Base-by-base conservation (phyloP, 148 eudicot species). In the Agrostemma githago region DNA sequence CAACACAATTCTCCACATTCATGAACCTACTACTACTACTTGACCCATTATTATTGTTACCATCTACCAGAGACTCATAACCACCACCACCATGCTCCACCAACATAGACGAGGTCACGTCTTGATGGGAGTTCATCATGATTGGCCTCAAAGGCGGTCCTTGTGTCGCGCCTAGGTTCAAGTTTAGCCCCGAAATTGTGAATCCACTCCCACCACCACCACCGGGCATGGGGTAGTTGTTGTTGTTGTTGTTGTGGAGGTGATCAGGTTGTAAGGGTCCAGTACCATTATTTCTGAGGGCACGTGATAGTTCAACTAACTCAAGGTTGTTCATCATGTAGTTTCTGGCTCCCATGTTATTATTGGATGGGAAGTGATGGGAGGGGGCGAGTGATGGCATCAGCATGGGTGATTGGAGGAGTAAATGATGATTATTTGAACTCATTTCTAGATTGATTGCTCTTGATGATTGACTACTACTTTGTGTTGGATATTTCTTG, bases 101-200 rank as follows among this genome's bases (percentile, higher is more conserved):
- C 54, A 87, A 46, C 82, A 87, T 84, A 15, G 83, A 70, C 5
- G 88, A 76, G 8, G 53, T 73, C 66, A 79, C 77, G 65, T 75
- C 72, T 72, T 75, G 34, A 26, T 26, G 74, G 46, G 78, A 85
- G 74, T 70, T 77, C 48, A 83, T 82, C 48, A 83, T 82, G 63
- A 82, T 80, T 16, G 89, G 71, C 83, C 88, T 73, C 63, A 82
- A 44, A 16, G 80, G 61, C 40, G 82, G 82, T 39, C 84, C 89
- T 8, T 82, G 63, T 16, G 88, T 16, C 12, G 83, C 78, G 1
- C 92, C 88, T 2, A 88, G 88, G 84, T 88, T 92, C 72, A 88
- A 72, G 60, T 92, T 86, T 62, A 89, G 62, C 7, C 95, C 92
- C 0, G 97, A 87, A 6, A 92, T 83, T 5, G 92, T 85, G 48